phyloP scores from a whole-genome alignment of 371 early-diverging fungal genomes.

The Mortierella sp. region DNA sequence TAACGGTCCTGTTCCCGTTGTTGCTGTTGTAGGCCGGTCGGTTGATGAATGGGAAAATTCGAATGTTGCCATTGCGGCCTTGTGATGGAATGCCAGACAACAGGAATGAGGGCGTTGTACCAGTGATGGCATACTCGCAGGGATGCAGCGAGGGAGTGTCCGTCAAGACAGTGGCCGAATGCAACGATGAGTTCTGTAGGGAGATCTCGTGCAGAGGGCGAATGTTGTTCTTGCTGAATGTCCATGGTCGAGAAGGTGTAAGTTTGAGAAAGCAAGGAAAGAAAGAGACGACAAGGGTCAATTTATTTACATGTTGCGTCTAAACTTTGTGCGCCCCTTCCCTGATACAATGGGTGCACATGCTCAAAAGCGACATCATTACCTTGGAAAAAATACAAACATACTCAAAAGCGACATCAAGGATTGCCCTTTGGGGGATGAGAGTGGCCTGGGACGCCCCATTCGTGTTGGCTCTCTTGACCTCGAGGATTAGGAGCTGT shows the following conservation, averaged over 20 bases:
- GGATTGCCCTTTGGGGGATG: too few relatives aligned
- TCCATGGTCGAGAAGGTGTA: background rate
- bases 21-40: background rate
- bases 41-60: background rate
- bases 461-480: too few relatives aligned
- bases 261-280: background rate
- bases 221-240: background rate
- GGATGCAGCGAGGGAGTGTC: background rate
- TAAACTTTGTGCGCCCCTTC: too few relatives aligned
- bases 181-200: background rate
- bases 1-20: background rate
- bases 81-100: constrained; percentile 5
- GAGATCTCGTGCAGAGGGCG: background rate
- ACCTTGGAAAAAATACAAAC: too few relatives aligned
- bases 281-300: too few relatives aligned
- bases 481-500: too few relatives aligned
- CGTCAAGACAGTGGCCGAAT: background rate
- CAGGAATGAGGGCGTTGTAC: background rate
- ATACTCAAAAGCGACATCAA: too few relatives aligned
- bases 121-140: background rate
- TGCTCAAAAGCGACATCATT: background rate
- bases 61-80: background rate
- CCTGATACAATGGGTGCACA: background rate
- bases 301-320: too few relatives aligned
- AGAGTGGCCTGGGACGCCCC: too few relatives aligned